Conservation (phyloP, 164 flowering plant genomes). For the Aristolochia californica region DNA sequence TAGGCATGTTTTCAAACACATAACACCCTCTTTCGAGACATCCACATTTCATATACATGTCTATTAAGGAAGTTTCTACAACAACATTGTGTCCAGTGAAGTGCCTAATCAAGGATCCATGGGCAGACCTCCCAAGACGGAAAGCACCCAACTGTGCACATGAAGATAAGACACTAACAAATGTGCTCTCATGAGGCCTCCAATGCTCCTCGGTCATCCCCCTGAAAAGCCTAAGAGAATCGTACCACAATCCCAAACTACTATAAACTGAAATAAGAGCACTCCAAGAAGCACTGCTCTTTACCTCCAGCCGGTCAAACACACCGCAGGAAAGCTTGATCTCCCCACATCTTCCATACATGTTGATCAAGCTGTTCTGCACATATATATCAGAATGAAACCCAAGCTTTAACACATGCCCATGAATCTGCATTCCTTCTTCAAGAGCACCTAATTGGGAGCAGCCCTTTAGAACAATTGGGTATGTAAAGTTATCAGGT, state of each 20-base stretch:
- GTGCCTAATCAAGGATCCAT: slow-evolving; percentile 52
- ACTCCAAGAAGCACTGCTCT: slow-evolving; percentile 76
- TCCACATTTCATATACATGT: slow-evolving; percentile 81
- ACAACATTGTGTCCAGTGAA: slow-evolving; percentile 41
- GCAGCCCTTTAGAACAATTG: slow-evolving; percentile 59
- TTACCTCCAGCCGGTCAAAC: slow-evolving; percentile 43
- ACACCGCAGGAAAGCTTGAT: slow-evolving; percentile 30
- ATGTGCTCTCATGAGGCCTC: slow-evolving; percentile 66
- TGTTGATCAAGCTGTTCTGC: slow-evolving; percentile 71
- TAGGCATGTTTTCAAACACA: slow-evolving; percentile 36
- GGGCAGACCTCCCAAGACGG: slow-evolving; percentile 48
- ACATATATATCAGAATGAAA: slow-evolving; percentile 50
- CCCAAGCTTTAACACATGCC: slow-evolving; percentile 52
- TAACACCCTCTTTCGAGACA: slow-evolving; percentile 34
- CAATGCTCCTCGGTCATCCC: slow-evolving; percentile 40
- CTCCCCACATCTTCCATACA: slow-evolving; percentile 66
- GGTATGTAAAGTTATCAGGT: slow-evolving; percentile 62
- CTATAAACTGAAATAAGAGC: slow-evolving; percentile 66
- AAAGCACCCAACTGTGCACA: slow-evolving; percentile 60
- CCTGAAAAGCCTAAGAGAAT: slow-evolving; percentile 43
- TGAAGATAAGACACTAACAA: slow-evolving; percentile 61
- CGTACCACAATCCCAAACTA: slow-evolving; percentile 42
- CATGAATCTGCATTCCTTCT: slow-evolving; percentile 68
- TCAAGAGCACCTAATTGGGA: slow-evolving; percentile 24
- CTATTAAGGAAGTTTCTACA: slow-evolving; percentile 57